These are phyloP conservation scores for Phytopythium oedochilum DNA, from an alignment of 352 stramenopile genomes.

Conservation along the genomic window DNA sequence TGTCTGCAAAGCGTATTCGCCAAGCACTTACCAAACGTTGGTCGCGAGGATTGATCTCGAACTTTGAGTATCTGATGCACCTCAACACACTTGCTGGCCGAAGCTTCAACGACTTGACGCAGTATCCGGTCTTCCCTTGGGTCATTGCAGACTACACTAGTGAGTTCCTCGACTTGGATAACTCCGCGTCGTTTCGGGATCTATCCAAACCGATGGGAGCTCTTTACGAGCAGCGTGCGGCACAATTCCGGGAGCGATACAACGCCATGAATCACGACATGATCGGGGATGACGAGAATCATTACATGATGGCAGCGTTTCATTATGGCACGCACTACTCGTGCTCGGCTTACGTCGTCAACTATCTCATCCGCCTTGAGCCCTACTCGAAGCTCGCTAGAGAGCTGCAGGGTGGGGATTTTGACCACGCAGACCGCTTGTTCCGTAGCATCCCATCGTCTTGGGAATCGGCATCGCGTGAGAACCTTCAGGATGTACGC, in stretches of 20 bases:
- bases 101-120: slow-evolving; percentile 97
- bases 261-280: slow-evolving; percentile 54
- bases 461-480: slow-evolving; percentile 92
- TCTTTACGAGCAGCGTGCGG: slow-evolving; percentile 74
- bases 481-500: slow-evolving; percentile 88
- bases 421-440: slow-evolving; percentile 95
- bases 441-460: slow-evolving; percentile 94
- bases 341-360: slow-evolving; percentile 94
- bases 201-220: slow-evolving; percentile 94
- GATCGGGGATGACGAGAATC: slow-evolving; percentile 8
- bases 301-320: slow-evolving; percentile 77
- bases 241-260: slow-evolving; percentile 86
- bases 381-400: slow-evolving; percentile 74
- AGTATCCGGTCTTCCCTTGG: slow-evolving; percentile 98
- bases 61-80: slow-evolving; percentile 97
- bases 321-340: slow-evolving; percentile 98
- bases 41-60: slow-evolving; percentile 61
- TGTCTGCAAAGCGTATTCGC: slow-evolving; percentile 67
- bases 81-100: slow-evolving; percentile 94
- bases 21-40: slow-evolving; percentile 69
- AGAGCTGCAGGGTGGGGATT: slow-evolving; percentile 69
- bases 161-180: slow-evolving; percentile 81
- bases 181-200: slow-evolving; percentile 84
- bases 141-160: slow-evolving; percentile 90
- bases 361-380: slow-evolving; percentile 94